phyloP scores from a whole-genome alignment of 2,329 filamentous ascomycete species.

The Aspergillus udagawae region DNA sequence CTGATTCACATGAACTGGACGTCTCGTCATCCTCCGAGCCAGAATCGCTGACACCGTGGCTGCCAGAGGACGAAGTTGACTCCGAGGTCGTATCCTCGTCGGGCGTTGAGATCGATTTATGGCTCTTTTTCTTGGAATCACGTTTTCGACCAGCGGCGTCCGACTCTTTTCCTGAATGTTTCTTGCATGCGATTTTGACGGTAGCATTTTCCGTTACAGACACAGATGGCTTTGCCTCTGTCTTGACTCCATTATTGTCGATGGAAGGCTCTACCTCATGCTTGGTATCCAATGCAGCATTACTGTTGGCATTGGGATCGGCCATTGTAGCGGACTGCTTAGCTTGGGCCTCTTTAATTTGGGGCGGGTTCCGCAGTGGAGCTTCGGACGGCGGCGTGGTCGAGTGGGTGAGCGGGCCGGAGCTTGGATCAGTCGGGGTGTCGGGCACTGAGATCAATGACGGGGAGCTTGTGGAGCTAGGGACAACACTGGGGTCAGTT shows the following conservation, averaged over 20 bases:
- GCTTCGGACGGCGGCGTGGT: conserved; percentile 17
- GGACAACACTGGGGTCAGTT: conserved; percentile 4
- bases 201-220: conserved; percentile 21
- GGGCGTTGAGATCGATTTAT: conserved; percentile 17
- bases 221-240: conserved; percentile 18
- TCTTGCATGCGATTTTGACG: conserved; percentile 30
- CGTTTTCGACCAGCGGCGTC: conserved; percentile 18
- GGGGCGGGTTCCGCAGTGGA: conserved; percentile 17
- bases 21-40: conserved; percentile 11
- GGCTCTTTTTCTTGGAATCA: conserved; percentile 20
- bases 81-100: conserved; percentile 21
- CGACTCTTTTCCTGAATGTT: conserved; percentile 20
- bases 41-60: conserved; percentile 18
- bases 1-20: conserved; percentile 18
- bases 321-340: conserved; percentile 21
- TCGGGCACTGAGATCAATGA: conserved; percentile 11
- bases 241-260: conserved; percentile 24
- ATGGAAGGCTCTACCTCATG: conserved; percentile 25
- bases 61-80: conserved; percentile 17
- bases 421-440: conserved; percentile 18
- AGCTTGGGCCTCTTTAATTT: conserved; percentile 1
- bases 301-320: conserved; percentile 20
- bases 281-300: conserved; percentile 23
- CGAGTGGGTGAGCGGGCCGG: conserved; percentile 18
- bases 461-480: conserved; percentile 3